A percentile compares a stretch with the other conserved stretches of the same genome.
These are phyloP conservation scores for Keithomyces neogunnii DNA, from an alignment of 2,329 filamentous ascomycete genomes.

Conservation along the genomic window DNA sequence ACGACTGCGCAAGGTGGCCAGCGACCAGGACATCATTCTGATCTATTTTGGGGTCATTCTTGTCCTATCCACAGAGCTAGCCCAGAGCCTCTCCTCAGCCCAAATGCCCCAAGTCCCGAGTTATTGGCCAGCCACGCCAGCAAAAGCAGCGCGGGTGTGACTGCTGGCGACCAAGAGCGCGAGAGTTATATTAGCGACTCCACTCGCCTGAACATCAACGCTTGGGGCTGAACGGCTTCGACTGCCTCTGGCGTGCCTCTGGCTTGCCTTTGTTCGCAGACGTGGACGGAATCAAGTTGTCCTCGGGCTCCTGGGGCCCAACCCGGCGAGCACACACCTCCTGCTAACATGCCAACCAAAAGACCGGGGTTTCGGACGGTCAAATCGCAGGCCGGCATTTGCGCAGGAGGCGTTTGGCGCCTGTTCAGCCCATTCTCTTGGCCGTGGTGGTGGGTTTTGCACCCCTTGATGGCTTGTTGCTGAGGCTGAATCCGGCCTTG, in stretches of 20 bases:
- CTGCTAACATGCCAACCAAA: neutral
- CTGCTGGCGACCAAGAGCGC: too few species aligned
- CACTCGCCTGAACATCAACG: neutral
- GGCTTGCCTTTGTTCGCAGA: too few species aligned
- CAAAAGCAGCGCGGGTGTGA: neutral
- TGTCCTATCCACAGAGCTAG: neutral
- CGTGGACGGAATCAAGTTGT: too few species aligned
- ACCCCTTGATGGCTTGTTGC: neutral
- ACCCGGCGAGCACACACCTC: neutral
- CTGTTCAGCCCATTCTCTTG: neutral
- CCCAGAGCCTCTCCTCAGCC: neutral
- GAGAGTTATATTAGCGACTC: constrained; percentile 1
- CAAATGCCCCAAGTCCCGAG: neutral
- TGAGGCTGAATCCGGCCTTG: constrained; percentile 1
- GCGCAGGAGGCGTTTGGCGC: neutral
- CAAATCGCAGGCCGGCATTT: neutral
- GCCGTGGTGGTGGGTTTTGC: neutral
- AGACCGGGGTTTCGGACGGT: neutral
- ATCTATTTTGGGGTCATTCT: neutral
- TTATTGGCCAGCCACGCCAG: constrained; percentile 1
- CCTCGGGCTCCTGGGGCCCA: too few species aligned
- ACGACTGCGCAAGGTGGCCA: too few species aligned
- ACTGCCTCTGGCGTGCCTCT: too few species aligned
- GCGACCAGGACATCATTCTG: too few species aligned
- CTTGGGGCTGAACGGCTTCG: too few species aligned